A percentile compares a stretch with the other conserved stretches of the same genome.
These are phyloP conservation scores for Biscogniauxia marginata DNA, from an alignment of 2,329 filamentous ascomycete species.

Conservation along the genomic window DNA sequence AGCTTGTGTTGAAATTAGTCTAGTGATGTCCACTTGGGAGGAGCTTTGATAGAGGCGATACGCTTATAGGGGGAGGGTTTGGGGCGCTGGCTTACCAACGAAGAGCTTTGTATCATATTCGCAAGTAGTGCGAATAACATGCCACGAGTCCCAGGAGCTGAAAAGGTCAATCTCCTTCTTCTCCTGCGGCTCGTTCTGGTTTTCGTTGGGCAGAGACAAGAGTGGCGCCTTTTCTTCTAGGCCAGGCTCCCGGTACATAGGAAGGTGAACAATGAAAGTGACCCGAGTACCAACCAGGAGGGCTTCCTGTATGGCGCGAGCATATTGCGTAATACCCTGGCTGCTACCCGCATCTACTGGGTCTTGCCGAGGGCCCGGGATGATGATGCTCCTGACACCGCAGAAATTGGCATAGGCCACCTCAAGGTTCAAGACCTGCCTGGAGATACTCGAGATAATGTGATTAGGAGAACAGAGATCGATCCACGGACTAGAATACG, in stretches of 20 bases:
- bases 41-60: constrained; percentile 1
- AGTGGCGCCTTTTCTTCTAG: constrained; percentile 52
- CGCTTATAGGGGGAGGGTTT: no score
- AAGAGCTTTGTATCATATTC: constrained; percentile 79
- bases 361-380: constrained; percentile 73
- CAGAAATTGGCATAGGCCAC: constrained; percentile 95
- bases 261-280: constrained; percentile 76
- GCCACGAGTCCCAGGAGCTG: constrained; percentile 90
- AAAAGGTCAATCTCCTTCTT: constrained; percentile 66
- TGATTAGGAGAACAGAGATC: constrained; percentile 83
- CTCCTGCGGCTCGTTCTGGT: constrained; percentile 31
- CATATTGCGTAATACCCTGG: constrained; percentile 69
- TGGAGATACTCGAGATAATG: constrained; percentile 79
- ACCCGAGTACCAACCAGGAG: constrained; percentile 73
- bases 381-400: constrained; percentile 77
- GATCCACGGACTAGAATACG: constrained; percentile 86
- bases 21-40: not conserved
- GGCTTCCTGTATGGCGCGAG: constrained; percentile 78
- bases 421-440: constrained; percentile 87
- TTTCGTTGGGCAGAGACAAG: constrained; percentile 46
- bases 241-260: constrained; percentile 75
- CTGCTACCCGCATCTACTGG: constrained; percentile 50
- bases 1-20: constrained; percentile 38
- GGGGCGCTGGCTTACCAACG: constrained; percentile 65
- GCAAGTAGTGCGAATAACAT: constrained; percentile 80